Percentiles rank a stretch among this genome's conserved stretches.
phyloP scores from a whole-genome alignment of 2,329 filamentous ascomycete genomes.

The Paecilomyces sp. region DNA sequence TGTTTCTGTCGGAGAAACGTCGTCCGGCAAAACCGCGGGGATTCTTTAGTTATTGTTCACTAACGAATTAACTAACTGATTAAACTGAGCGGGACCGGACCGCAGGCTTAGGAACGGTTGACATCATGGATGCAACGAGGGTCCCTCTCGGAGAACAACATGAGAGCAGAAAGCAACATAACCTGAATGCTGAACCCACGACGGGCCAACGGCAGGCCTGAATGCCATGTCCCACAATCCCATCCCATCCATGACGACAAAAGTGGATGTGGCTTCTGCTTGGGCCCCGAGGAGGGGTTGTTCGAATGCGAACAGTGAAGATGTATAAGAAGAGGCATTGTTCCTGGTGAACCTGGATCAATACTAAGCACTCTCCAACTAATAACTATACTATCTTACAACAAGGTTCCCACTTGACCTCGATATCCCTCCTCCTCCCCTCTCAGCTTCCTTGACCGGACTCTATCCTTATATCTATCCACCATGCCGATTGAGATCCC shows the following conservation, averaged over 20 bases:
- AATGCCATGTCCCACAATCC: background rate
- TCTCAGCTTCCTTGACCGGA: background rate
- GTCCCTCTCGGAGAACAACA: background rate
- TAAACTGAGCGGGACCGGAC: background rate
- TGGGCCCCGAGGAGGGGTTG: constrained; percentile 1
- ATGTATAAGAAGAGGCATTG: background rate
- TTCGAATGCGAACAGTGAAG: background rate
- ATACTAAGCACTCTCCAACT: background rate
- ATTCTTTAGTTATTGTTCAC: background rate
- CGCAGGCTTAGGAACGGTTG: background rate
- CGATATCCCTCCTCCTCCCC: background rate
- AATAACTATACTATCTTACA: background rate
- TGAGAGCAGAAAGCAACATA: background rate
- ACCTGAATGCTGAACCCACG: background rate
- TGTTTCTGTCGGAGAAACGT: background rate
- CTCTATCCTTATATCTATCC: background rate
- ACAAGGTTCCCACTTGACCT: background rate
- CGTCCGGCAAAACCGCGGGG: background rate
- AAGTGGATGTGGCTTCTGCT: background rate
- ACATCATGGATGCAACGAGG: background rate
- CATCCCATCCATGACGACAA: background rate
- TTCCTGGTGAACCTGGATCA: background rate
- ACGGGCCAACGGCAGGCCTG: background rate
- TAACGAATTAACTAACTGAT: too few species aligned
- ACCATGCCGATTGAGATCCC: constrained; percentile 33